Base-by-base conservation (phyloP, 2,329 filamentous ascomycete genomes). In the Pseudocercospora pini-densiflorae region DNA sequence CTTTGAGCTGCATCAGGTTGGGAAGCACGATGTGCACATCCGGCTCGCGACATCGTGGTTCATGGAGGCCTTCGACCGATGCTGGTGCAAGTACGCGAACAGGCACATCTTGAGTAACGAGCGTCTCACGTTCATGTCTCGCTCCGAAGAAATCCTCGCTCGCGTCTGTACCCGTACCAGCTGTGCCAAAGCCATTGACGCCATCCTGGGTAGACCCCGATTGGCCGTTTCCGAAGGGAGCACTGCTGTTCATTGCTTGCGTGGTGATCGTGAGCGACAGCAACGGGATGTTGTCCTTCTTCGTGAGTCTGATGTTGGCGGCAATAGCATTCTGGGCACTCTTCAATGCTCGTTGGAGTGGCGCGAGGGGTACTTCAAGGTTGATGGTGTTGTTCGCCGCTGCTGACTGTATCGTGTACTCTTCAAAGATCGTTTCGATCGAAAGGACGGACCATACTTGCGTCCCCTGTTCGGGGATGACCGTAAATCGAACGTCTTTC, bases 61-160 rank as follows among this genome's bases (percentile, higher is more conserved):
- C 94, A 81, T 97, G 93, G 68, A 98, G 89, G n/a, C 89, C 91
- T 75, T 95, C 92, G n/a, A 98, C 93, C 0, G 88, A 90, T 61
- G 91, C 88, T 1, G 92, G 89, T 65, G 92, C 89, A 9, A 99
- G 86, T 1, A 99, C 93, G 19, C 94, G 90, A 51, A 98, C 91
- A n/a, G 95, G 95, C 45, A 99, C 91, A 79, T 98, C 93, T 77
- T 99, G 95, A 0, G 93, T 97, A 75, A 99, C 91, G 73, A 96
- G 86, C 69, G 95, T 97, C 78, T 97, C 94, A 72, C 93, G 90
- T 75, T 94, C 92, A 64, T 90, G 85, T 51, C 85, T 71, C 77
- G 87, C 71, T 82, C 88, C 77, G 86, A 87, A 74, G 53, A 74
- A 72, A 12, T 75, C 73, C 10, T 65, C 64, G 59, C 67, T 71